Base-by-base conservation (phyloP, 2,329 filamentous ascomycete genomes). In the Fusarium fracticaudum region DNA sequence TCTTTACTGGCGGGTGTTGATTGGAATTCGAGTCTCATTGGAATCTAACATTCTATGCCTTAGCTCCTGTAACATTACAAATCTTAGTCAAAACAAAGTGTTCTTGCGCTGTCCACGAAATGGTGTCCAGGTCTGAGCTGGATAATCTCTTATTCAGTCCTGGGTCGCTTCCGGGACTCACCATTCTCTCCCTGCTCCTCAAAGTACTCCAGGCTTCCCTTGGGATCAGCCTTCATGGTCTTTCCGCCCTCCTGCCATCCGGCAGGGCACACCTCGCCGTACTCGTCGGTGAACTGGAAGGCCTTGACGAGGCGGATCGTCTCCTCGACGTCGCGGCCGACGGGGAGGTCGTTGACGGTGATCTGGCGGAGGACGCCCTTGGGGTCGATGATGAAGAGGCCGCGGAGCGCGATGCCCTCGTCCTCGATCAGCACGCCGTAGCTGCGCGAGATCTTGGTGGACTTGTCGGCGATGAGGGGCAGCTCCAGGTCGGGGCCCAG, bases 231-330 rank as follows among this genome's bases (percentile, higher is more conserved):
- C 85, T 87, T 87, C 81, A 87, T 87, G 60, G 82, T 83, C 81
- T 86, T 84, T 78, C 79, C 80, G 58, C 86, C 86, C 67, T 83
- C 80, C 68, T 84, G 83, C 86, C 86, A 87, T 77, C 85, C 86
- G 61, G 86, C 86, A 50, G 86, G 86, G 82, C 86, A 95, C 63
- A 94, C 89, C 80, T 94, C 91, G 83, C 94, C 95, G 87, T 93
- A 94, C 76, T 94, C 93, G 76, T 95, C 93, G 18, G 93, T 93
- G 85, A 96, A 94, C 83, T 95, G 93, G 82, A 95, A 95, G 11
- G 92, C 92, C 74, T 92, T 87, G 67, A 91, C 88, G 3, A 92
- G 91, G 43, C 90, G 89, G 76, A 91, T 85, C 5, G 89, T 88
- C 83, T 92, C 90, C 79, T 91, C 88, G 62, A 92, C 90, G 74